Conservation (phyloP, 495 filamentous ascomycete species). For the Aspergillus homomorphus region DNA sequence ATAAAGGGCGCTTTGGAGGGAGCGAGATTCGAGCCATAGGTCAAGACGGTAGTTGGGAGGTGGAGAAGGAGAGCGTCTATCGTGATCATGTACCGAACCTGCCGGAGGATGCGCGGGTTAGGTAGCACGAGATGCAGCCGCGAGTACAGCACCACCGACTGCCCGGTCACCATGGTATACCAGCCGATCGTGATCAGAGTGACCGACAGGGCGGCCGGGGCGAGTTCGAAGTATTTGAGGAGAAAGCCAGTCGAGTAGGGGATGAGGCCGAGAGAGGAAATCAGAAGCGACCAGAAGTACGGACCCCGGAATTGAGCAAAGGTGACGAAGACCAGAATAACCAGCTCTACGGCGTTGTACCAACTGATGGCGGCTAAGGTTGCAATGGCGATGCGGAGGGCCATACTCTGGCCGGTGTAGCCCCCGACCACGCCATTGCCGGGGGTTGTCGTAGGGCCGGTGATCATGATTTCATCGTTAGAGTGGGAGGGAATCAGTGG, state of each 20-base stretch:
- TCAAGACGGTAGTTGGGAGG: conserved; percentile 54
- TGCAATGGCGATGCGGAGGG: conserved; percentile 48
- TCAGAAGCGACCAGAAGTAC: conserved; percentile 57
- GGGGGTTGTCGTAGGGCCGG: conserved; percentile 19
- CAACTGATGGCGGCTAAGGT: conserved; percentile 52
- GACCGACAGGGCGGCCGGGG: conserved; percentile 39
- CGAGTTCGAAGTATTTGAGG: conserved; percentile 56
- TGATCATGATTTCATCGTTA: conserved; percentile 23
- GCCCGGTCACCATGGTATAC: conserved; percentile 63
- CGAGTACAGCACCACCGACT: conserved; percentile 65
- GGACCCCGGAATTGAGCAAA: conserved; percentile 52
- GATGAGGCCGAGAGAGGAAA: conserved; percentile 54
- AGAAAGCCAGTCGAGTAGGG: conserved; percentile 59
- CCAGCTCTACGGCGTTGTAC: conserved; percentile 56
- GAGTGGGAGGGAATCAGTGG: not conserved
- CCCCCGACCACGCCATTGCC: conserved; percentile 45
- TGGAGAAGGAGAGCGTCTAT: conserved; percentile 53
- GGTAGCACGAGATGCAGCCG: conserved; percentile 60
- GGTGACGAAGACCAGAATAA: conserved; percentile 53
- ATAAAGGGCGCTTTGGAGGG: conserved; percentile 24
- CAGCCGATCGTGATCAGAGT: conserved; percentile 54
- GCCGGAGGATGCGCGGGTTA: conserved; percentile 47
- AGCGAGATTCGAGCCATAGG: conserved; percentile 53
- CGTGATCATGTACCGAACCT: conserved; percentile 58
- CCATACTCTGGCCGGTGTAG: conserved; percentile 34